Evolutionary conservation across 805 yeast genomes (phyloP).

Genomic region (Starmerella bombi): DNA sequence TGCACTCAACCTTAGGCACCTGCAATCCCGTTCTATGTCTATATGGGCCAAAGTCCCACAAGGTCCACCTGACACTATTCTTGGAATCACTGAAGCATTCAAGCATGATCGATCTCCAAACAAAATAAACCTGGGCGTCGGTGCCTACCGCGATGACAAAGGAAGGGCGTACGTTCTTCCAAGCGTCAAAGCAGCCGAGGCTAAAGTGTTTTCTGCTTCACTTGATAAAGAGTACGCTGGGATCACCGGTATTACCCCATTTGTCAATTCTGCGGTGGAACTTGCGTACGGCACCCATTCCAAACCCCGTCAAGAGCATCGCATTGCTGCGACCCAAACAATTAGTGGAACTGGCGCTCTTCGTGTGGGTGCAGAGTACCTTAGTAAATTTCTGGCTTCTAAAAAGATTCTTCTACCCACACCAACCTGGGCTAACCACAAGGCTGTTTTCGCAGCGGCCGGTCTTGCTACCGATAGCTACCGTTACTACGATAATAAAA

Average conservation of each 20-base stretch:
- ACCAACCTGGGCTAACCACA: slow-evolving; percentile 94
- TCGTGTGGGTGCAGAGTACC: slow-evolving; percentile 69
- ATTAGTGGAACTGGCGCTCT: slow-evolving; percentile 93
- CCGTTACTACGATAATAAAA: slow-evolving; percentile 52
- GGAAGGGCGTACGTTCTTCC: slow-evolving; percentile 88
- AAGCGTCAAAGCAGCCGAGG: slow-evolving; percentile 54
- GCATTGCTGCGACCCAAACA: slow-evolving; percentile 77
- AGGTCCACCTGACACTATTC: slow-evolving; percentile 80
- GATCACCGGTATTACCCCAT: slow-evolving; percentile 64
- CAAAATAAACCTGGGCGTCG: slow-evolving; percentile 56
- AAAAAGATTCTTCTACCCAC: slow-evolving; percentile 56
- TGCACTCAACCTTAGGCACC: neutral
- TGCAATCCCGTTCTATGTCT: slow-evolving; percentile 17
- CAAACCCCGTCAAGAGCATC: slow-evolving; percentile 41
- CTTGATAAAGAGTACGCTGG: slow-evolving; percentile 76
- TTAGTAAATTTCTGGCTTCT: slow-evolving; percentile 45
- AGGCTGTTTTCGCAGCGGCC: slow-evolving; percentile 60
- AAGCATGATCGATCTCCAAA: slow-evolving; percentile 41
- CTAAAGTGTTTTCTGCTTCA: slow-evolving; percentile 35
- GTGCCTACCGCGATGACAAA: slow-evolving; percentile 81
- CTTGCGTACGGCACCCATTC: slow-evolving; percentile 60
- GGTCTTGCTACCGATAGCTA: slow-evolving; percentile 52
- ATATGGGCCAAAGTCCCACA: slow-evolving; percentile 33
- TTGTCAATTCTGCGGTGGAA: slow-evolving; percentile 50
- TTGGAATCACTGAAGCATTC: slow-evolving; percentile 60